Base-by-base conservation (phyloP, 345 rosid species). In the Fremontodendron californicum region DNA sequence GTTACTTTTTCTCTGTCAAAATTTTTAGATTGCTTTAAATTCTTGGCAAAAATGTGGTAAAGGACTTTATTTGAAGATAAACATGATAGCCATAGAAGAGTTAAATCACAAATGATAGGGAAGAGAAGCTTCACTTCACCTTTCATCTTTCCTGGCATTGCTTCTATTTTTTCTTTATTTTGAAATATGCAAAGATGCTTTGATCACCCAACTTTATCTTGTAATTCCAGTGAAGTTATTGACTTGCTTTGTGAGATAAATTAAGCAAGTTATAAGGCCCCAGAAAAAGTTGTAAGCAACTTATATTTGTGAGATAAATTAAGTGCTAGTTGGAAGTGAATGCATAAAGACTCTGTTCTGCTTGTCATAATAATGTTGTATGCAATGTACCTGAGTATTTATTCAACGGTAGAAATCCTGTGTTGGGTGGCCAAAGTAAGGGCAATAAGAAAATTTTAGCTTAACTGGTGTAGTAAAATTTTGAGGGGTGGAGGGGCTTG, bases 41-140 rank as follows among this genome's bases (percentile, higher is more conserved):
- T 45, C 37, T 27, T 23, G 31, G 19, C 33, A 12, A 67, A 42
- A 42, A 23, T 10, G 2, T 67, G 31, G 33, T 5, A 67, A 23
- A 42, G 3, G 69, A 64, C 69, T 64, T n/a, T 43, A 37, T 37
- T 64, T 35, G 69, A 64, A 64, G 15, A 9, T 64, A 63, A 63
- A 62, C 21, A 63, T 63, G 46, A 65, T 39, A 65, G 48, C 29
- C 70, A 39, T n/a, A 65, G 70, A 65, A 65, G 48, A 65, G 45
- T n/a, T 65, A 65, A 43, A 37, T 65, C 29, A 23, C 19, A 45
- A 69, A 46, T 46, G 10, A 46, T 45, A 46, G 33, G 31, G 49
- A 66, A 46, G 57, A 69, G 25, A 29, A 46, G 55, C 39, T 69
- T 69, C 54, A 25, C 10, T 69, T 46, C 40, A 18, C 23, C 40